These are phyloP conservation scores for Rhododendron williamsianum DNA, from an alignment of 148 eudicot species.

Conservation along the genomic window DNA sequence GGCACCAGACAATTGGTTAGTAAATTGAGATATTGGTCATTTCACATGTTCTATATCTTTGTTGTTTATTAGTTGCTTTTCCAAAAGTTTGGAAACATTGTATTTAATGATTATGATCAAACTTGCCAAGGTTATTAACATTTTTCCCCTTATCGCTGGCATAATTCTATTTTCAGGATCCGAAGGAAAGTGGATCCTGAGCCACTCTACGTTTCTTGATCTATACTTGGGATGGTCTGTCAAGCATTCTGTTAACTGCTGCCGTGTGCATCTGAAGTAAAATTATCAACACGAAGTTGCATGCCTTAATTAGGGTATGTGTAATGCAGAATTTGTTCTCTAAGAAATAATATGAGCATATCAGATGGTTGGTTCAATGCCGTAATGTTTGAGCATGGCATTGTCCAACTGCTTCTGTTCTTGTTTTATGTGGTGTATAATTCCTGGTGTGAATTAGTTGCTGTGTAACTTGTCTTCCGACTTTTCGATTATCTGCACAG, in stretches of 20 bases:
- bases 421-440: not conserved
- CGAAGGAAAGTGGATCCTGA: conserved; percentile 65
- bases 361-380: not conserved
- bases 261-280: not conserved
- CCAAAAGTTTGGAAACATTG: not conserved
- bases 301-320: not conserved
- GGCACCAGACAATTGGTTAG: conserved; percentile 92
- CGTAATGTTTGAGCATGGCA: not conserved
- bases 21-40: not conserved
- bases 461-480: not conserved
- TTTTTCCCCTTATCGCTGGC: not conserved
- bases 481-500: not conserved
- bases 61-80: not conserved
- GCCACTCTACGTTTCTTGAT: conserved; percentile 48
- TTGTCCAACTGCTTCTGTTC: not conserved
- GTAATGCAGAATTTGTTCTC: not conserved
- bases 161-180: conserved; percentile 49
- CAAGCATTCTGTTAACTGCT: not conserved
- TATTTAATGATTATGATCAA: not conserved
- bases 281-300: not conserved
- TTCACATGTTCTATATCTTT: not conserved
- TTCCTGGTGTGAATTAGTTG: not conserved
- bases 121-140: not conserved
- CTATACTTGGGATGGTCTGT: not conserved
- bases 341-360: not conserved